Base-by-base conservation (phyloP, 2,329 filamentous ascomycete genomes). In the Fusarium incarnatum region DNA sequence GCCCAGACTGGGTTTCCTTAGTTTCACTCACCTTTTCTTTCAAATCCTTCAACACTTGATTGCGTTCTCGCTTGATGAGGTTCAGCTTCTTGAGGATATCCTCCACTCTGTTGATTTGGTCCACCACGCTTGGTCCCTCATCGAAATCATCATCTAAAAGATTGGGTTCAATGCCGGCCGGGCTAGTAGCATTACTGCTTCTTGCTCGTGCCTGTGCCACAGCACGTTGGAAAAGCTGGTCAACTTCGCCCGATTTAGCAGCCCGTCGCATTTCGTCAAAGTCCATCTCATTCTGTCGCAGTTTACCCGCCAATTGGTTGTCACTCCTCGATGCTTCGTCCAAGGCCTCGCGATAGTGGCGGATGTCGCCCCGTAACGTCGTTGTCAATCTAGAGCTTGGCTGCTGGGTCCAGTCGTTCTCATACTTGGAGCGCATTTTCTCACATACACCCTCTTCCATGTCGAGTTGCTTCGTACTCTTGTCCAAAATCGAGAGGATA, bases 371-470 rank as follows among this genome's bases (percentile, higher is more conserved):
- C 58, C 94, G 88, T 52, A 99, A 82, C 0, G 95, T 98, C 6
- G 92, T 90, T 2, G 95, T 99, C 42, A 99, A 86, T 60, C 93
- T 87, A 32, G 93, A 93, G 78, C 95, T 98, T 13, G 96, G 96
- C 76, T 99, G 96, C 76, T 99, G 96, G 20, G 94, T 97, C 96
- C 96, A 99, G 57, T 98, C 95, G 28, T 86, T 87, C 58, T 95
- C 94, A 78, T 98, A 98, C 79, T 99, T 99, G 15, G 94, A 97
- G 48, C 96, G 89, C 96, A 99, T 99, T 84, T 98, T 99, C 80
- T 99, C 96, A 79, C 96, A 99, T 1, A 98, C 93, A 59, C 93
- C 97, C 81, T 98, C 97, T 79, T 99, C 96, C 89, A 96, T 94
- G 73, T 99, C 96, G 44, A 99, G 83, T 75, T 97, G 92, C 78